Evolutionary conservation across 805 yeast genomes (phyloP).

Genomic region (Hanseniaspora clermontiae): DNA sequence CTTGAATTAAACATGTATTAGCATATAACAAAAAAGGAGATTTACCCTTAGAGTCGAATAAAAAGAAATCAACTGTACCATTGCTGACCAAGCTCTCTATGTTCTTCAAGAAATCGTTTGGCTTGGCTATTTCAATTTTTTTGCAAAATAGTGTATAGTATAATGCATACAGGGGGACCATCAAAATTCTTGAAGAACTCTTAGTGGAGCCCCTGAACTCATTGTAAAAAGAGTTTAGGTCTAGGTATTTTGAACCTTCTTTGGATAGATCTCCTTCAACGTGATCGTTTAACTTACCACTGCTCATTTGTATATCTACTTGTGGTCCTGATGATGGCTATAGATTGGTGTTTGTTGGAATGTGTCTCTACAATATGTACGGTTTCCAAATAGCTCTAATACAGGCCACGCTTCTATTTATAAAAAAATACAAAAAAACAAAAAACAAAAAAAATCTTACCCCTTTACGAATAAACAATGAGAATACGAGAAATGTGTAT

Average conservation of each 20-base stretch:
- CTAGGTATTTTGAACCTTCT: background rate
- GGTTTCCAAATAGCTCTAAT: no score
- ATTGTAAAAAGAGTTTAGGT: background rate
- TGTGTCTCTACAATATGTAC: no score
- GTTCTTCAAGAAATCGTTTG: background rate
- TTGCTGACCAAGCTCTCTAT: background rate
- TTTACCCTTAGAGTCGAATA: slow-evolving; percentile 7
- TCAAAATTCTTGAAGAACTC: background rate
- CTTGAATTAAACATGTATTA: background rate
- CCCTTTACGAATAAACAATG: no score
- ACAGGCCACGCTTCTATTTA: background rate
- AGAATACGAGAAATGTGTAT: no score
- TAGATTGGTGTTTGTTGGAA: background rate
- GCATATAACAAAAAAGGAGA: slow-evolving; percentile 6
- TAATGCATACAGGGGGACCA: slow-evolving; percentile 1
- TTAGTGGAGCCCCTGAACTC: background rate
- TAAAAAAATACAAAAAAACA: no score
- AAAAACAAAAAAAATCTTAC: no score
- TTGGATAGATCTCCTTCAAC: background rate
- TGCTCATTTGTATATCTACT: background rate
- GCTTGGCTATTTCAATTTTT: background rate
- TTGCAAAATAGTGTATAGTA: background rate
- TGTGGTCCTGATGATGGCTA: no score
- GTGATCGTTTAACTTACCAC: background rate
- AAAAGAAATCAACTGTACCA: background rate